Conservation (phyloP, 2,329 filamentous ascomycete genomes). For the Juglanconis oblonga region DNA sequence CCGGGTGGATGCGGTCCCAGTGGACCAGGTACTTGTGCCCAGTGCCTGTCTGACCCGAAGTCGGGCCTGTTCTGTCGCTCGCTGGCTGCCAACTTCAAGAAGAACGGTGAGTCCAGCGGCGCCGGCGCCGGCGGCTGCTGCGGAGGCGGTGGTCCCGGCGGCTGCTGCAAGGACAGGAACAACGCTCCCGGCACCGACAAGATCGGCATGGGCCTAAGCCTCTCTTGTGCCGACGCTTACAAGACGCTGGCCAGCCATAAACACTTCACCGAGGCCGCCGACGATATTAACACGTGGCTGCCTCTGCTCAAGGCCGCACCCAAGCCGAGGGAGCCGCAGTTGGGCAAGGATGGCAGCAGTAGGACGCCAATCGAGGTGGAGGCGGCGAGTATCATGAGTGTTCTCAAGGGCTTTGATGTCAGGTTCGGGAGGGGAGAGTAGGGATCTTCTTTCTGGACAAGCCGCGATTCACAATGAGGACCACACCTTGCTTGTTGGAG, state of each 20-base stretch:
- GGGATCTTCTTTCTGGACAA: not conserved
- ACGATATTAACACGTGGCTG: conserved; percentile 74
- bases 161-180: conserved; percentile 57
- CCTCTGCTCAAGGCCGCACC: conserved; percentile 66
- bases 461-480: not conserved
- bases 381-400: conserved; percentile 80
- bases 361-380: conserved; percentile 69
- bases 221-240: conserved; percentile 75
- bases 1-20: conserved; percentile 54
- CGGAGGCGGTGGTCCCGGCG: conserved; percentile 55
- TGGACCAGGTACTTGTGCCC: conserved; percentile 74
- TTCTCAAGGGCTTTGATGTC: conserved; percentile 77
- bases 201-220: conserved; percentile 47
- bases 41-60: conserved; percentile 74
- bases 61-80: conserved; percentile 82
- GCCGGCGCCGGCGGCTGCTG: conserved; percentile 63
- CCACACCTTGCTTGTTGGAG: no score
- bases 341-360: conserved; percentile 28
- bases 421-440: conserved; percentile 56
- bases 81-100: conserved; percentile 63
- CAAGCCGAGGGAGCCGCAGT: conserved; percentile 29
- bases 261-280: conserved; percentile 69
- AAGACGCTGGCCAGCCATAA: conserved; percentile 75
- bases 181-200: conserved; percentile 21
- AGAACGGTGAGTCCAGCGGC: conserved; percentile 28